Base-by-base conservation (phyloP, 1,284 basidiomycete genomes). In the Flammula alnicola region DNA sequence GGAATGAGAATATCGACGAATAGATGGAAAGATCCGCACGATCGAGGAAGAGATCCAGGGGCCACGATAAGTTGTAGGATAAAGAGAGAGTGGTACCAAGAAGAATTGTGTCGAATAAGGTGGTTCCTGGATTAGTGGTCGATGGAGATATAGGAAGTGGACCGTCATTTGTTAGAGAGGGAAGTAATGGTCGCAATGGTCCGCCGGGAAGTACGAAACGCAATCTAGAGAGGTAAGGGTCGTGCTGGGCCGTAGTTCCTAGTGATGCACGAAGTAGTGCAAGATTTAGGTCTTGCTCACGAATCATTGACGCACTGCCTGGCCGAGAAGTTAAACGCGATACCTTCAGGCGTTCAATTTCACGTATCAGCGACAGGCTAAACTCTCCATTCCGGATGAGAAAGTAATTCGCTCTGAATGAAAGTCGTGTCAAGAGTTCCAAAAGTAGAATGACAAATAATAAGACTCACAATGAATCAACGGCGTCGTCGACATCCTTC, bases 331-430 rank as follows among this genome's bases (percentile, higher is more conserved):
- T 86, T 36, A 95, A 67, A 35, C 91, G 83, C 17, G 86, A 85
- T 25, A 86, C 59, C 59, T 91, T 91, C 42, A 95, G 75, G 4
- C 86, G 81, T 61, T 91, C 88, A 17, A 95, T 81, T 65, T 94
- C 91, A 23, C 85, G 79, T 43, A 94, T 90, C 30, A 94, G 75
- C 0, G 91, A 83, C 6, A 92, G 75, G 33, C 84, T 79, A 61
- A 92, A 95, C 64, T 95, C 91, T 20, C 93, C 93, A 59, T 95
- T 92, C 41, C 93, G 83, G 37, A 93, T 75, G 9, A 96, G 79
- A 63, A 95, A 95, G 67, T 93, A 94, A 61, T 90, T 84, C 31
- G 86, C 90, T 50, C 72, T 75, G 37, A n/a, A n/a, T 19, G 27
- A 36, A 2, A 52, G 31, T 12, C 43, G 27, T 49, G 39, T 39